A percentile compares a stretch with the other conserved stretches of the same genome.
Conservation (phyloP, 2,329 filamentous ascomycete species). For the Trichoderma pleuroti region DNA sequence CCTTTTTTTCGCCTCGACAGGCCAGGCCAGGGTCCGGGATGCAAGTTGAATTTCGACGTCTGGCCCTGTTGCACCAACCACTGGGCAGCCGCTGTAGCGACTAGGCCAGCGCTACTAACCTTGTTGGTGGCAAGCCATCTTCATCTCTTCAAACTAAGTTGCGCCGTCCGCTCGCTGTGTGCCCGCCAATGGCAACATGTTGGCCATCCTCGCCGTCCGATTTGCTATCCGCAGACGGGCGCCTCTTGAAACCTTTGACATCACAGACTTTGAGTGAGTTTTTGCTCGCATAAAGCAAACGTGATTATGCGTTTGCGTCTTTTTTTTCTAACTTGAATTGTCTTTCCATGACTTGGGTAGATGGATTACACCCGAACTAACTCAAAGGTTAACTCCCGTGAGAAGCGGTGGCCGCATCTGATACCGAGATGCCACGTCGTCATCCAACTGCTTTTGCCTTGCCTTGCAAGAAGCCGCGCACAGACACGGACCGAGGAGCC, state of each 20-base stretch:
- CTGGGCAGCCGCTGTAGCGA: not conserved
- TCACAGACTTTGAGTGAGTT: not conserved
- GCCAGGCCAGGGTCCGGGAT: slow-evolving; percentile 1
- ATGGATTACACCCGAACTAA: not conserved
- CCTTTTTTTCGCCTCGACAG: not conserved
- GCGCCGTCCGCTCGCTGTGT: not conserved
- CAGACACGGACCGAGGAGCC: not conserved
- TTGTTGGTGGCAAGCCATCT: not conserved
- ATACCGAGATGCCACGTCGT: slow-evolving; percentile 9
- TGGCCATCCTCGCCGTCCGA: slow-evolving; percentile 5
- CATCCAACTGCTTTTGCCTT: not conserved
- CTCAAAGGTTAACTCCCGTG: not conserved
- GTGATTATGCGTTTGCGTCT: not conserved
- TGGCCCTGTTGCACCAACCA: not conserved
- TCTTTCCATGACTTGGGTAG: not conserved
- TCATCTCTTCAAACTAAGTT: not conserved
- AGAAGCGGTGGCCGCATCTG: not conserved
- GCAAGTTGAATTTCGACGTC: slow-evolving; percentile 1
- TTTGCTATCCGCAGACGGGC: not conserved
- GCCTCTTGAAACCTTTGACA: slow-evolving; percentile 6
- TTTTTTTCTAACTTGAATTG: not conserved
- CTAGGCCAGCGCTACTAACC: not conserved
- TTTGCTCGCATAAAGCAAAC: not conserved
- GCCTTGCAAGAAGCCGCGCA: not conserved
- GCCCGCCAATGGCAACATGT: slow-evolving; percentile 6